Base-by-base conservation (phyloP, 1,284 basidiomycete species). In the Anthracocystis walkeri region DNA sequence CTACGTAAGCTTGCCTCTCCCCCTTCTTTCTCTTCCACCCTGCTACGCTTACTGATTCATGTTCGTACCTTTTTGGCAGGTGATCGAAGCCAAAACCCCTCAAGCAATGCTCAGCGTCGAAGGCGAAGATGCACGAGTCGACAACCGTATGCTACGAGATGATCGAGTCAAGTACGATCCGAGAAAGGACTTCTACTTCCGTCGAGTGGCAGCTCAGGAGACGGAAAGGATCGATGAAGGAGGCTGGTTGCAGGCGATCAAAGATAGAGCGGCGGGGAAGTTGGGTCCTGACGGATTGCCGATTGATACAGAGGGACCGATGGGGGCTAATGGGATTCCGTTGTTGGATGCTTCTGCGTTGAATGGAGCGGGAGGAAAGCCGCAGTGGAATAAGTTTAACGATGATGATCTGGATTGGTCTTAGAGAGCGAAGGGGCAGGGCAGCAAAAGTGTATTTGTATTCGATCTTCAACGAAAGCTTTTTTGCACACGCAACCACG, bases 21-120 rank as follows among this genome's bases (percentile, higher is more conserved):
- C 29, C 14, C n/a, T n/a, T 5, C 16, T 20, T n/a, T n/a, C 31
- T 51, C 38, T 44, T 16, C 35, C 21, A 31, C 7, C 4, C 29
- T 11, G 35, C 42, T 38, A 25, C 27, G 0, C 16, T 18, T 14
- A 27, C 51, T 18, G 4, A 2, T 11, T 27, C 7, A 16, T 29
- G 46, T 18, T 49, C 27, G 29, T 31, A 14, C 8, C 11, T 51
- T 20, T 16, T 10, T 1, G 20, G 41, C 79, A 97, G 95, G 92
- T 97, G 27, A 88, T 97, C 75, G 92, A 96, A 44, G 95, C 95
- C 7, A 97, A 97, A 87, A 94, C 91, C 23, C 92, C 96, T 0
- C 90, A 94, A 80, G 90, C 94, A 2, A 90, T 92, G 46, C 86
- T 97, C 2, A 90, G 91, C 2, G 91, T 97, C 0, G 94, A 97